Conservation (phyloP, 805 yeast species). For the Vanderwaltozyma polyspora region DNA sequence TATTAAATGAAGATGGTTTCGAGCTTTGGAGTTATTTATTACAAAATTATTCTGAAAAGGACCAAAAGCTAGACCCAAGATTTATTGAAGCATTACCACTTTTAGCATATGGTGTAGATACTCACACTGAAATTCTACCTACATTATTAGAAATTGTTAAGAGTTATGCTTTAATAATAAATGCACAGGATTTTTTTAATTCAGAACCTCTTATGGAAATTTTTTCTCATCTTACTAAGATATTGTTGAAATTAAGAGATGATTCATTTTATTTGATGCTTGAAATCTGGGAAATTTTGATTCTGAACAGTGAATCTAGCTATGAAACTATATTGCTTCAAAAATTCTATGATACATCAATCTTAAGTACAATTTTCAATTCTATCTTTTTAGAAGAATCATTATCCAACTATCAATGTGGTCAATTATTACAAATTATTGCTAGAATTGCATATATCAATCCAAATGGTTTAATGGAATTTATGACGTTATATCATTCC, state of each 20-base stretch:
- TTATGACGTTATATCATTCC: conserved; percentile 18
- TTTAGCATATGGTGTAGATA: conserved; percentile 46
- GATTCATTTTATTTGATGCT: conserved; percentile 48
- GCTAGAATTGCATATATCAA: conserved; percentile 29
- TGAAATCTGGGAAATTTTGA: conserved; percentile 25
- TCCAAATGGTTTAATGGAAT: conserved; percentile 25
- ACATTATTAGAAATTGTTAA: conserved; percentile 49
- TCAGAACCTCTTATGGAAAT: conserved; percentile 18
- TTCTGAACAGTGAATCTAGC: conserved; percentile 17
- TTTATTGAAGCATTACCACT: conserved; percentile 39
- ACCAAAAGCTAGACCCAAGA: conserved; percentile 23
- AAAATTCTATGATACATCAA: conserved; percentile 20
- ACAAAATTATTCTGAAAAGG: conserved; percentile 42
- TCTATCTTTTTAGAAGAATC: conserved; percentile 23
- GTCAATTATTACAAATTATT: conserved; percentile 27
- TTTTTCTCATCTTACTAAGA: conserved; percentile 41
- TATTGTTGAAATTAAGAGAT: conserved; percentile 54
- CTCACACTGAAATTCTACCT: conserved; percentile 67
- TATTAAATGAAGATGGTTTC: conserved; percentile 75
- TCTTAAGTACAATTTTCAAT: conserved; percentile 18
- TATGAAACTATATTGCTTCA: conserved; percentile 14
- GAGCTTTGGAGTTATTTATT: conserved; percentile 71
- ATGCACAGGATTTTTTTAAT: conserved; percentile 29
- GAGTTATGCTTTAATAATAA: conserved; percentile 46
- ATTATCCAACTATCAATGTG: conserved; percentile 23